phyloP scores from a whole-genome alignment of 768 basidiomycete species.

The Lanmaoa pseudosensibilis region DNA sequence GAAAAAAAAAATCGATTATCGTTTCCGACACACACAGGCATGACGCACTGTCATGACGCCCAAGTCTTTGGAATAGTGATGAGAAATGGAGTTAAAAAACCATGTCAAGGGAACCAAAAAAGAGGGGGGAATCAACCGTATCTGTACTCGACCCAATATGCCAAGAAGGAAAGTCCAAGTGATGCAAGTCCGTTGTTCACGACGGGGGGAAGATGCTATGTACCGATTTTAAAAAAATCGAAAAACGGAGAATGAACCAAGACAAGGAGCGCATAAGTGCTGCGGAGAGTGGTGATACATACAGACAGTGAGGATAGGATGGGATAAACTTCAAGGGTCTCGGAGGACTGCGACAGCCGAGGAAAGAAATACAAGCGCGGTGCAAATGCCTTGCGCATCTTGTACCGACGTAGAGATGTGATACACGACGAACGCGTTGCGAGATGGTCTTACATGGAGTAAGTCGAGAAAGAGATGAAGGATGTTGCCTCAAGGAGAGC shows the following conservation, averaged over 20 bases:
- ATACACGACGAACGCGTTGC: neutral
- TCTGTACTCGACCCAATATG: neutral
- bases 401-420: neutral
- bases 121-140: neutral
- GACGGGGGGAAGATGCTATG: neutral
- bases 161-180: neutral
- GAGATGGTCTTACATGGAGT: neutral
- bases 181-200: neutral
- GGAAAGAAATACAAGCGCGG: slow-evolving; percentile 1
- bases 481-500: neutral
- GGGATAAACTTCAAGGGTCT: neutral
- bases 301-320: neutral
- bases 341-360: neutral
- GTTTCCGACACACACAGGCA: no score
- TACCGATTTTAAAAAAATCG: neutral
- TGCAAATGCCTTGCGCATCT: neutral
- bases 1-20: no score
- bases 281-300: neutral
- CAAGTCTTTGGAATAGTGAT: neutral
- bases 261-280: neutral
- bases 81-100: no score
- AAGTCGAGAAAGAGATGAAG: neutral
- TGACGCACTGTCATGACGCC: neutral
- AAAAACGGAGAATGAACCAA: neutral
- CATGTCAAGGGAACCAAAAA: neutral